A percentile compares a stretch with the other conserved stretches of the same genome.
Evolutionary conservation across 257 asterid genomes (phyloP).

Genomic region (Osmanthus fragrans): DNA sequence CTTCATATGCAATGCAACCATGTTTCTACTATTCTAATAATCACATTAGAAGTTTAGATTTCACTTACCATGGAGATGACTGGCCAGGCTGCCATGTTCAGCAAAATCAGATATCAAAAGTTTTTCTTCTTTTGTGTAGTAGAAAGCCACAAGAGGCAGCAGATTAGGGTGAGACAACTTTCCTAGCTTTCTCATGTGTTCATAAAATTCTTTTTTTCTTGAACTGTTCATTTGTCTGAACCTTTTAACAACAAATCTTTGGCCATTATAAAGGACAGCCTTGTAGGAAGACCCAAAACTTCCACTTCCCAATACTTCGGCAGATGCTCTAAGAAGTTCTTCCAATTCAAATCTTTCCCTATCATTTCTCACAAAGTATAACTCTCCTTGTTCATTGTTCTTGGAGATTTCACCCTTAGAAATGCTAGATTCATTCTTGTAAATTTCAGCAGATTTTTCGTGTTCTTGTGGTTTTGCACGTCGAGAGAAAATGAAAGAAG

Average conservation of each 20-base stretch:
- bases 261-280: constrained; percentile 45
- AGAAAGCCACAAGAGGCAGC: constrained; percentile 66
- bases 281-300: constrained; percentile 72
- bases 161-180: constrained; percentile 54
- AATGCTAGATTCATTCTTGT: constrained; percentile 14
- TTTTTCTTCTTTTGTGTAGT: constrained; percentile 62
- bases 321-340: constrained; percentile 64
- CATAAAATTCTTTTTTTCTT: constrained; percentile 55
- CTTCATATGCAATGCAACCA: too few species aligned
- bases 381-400: constrained; percentile 22
- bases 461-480: constrained; percentile 1
- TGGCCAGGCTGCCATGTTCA: constrained; percentile 62
- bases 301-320: constrained; percentile 69
- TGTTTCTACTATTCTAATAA: too few species aligned
- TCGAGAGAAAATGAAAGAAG: background rate
- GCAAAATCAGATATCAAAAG: constrained; percentile 57
- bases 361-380: constrained; percentile 49
- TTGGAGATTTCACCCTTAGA: background rate
- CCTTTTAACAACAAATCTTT: constrained; percentile 51
- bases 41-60: too few species aligned
- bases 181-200: constrained; percentile 59
- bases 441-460: constrained; percentile 17
- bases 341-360: constrained; percentile 55
- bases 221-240: constrained; percentile 50
- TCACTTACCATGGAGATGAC: constrained; percentile 62